A percentile compares a stretch with the other conserved stretches of the same genome.
These are phyloP conservation scores for Comarum palustre DNA, from an alignment of 306 rosid species.

Conservation along the genomic window DNA sequence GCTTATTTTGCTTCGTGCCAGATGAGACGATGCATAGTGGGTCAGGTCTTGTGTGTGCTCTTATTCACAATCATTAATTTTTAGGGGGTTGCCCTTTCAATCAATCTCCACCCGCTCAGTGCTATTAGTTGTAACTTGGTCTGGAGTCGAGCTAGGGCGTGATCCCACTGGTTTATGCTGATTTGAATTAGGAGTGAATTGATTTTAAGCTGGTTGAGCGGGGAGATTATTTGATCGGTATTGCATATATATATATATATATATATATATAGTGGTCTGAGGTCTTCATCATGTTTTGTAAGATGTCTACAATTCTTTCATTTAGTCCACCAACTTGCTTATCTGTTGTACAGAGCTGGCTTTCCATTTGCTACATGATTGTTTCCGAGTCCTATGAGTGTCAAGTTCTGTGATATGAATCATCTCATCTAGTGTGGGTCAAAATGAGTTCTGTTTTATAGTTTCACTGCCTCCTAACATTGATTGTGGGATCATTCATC, in stretches of 20 bases:
- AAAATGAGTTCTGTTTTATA: not conserved
- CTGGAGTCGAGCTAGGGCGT: no score
- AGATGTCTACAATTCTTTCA: not conserved
- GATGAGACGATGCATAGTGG: no score
- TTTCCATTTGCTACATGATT: not conserved
- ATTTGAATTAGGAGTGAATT: not conserved
- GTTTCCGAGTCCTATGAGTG: not conserved
- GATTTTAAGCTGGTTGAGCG: not conserved
- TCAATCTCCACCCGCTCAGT: no score
- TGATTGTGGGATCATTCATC: no score
- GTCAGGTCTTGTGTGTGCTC: no score
- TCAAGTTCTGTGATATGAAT: not conserved
- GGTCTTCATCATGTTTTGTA: not conserved
- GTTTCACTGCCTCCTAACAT: not conserved
- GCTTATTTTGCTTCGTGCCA: no score
- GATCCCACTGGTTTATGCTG: no score
- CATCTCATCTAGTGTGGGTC: not conserved
- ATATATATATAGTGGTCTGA: not conserved
- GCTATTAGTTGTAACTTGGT: no score
- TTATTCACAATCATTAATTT: no score
- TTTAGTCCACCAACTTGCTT: not conserved
- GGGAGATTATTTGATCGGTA: not conserved
- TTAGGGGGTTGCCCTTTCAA: no score
- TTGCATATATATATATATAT: not conserved
- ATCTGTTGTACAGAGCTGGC: not conserved